Base-by-base conservation (phyloP, 2,329 filamentous ascomycete genomes). In the Dothistroma septosporum region DNA sequence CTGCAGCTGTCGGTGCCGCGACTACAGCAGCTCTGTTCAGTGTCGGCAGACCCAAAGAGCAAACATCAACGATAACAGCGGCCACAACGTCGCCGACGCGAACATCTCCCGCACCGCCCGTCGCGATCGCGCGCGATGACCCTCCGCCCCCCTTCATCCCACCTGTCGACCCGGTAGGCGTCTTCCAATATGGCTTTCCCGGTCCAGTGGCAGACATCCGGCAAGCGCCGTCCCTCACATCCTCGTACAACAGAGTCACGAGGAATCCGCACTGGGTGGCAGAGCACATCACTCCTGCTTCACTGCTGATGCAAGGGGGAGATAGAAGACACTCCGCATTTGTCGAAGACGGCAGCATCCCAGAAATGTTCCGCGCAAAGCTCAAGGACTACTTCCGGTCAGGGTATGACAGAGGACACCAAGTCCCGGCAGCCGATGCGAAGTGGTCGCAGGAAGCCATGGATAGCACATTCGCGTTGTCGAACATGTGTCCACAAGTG, bases 401-500 rank as follows among this genome's bases (percentile, higher is more conserved):
- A 44, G 94, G 94, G 70, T 99, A 95, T 76, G 94, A 99, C 76
- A 86, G 94, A 41, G 94, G 94, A 63, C 94, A 99, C 78, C 94
- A 99, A 78, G 93, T 97, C 10, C 94, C 94, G 10, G 94, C 94
- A 6, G 94, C 94, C 46, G 94, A 99, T 77, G 91, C 90, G 59
- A 96, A 95, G 79, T 99, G 94, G 92, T 90, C 87, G 64, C 94
- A 99, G 77, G 76, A 84, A 37, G 92, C 94, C 65, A 96, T 99
- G 91, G 87, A 99, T 77, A 91, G 90, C 60, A 99, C 94, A 2
- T 99, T 99, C 73, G 88, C 86, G 72, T 83, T 99, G 59, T 88
- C 84, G 73, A 99, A 99, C 79, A 99, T 99, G 92, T 96, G 92
- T 73, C 94, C 94, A 33, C 94, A 99, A 79, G 94, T 99, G 32